phyloP scores from a whole-genome alignment of 345 rosid species.

The Rhizophora apiculata region DNA sequence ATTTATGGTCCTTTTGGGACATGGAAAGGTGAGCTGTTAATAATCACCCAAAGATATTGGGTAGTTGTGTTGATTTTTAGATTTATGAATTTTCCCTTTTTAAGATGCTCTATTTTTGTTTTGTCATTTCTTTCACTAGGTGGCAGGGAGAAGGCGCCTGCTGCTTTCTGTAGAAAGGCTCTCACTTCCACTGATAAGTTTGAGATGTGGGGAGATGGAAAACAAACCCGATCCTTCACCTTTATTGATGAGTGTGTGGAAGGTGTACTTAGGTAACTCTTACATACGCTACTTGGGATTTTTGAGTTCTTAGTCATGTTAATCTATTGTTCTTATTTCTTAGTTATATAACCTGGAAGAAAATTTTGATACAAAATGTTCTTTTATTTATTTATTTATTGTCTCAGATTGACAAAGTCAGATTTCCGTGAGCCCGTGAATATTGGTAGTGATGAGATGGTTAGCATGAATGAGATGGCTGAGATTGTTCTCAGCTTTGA shows the following conservation, averaged over 20 bases:
- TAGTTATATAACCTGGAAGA: no score
- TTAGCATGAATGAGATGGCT: slow-evolving; percentile 99
- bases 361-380: neutral
- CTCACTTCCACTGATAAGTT: slow-evolving; percentile 79
- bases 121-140: slow-evolving; percentile 38
- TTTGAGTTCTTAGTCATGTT: neutral
- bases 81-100: neutral
- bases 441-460: slow-evolving; percentile 99
- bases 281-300: neutral
- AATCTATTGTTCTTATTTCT: no score
- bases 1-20: slow-evolving; percentile 99
- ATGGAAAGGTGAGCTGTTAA: slow-evolving; percentile 74
- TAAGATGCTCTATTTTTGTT: neutral
- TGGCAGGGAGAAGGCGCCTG: slow-evolving; percentile 99
- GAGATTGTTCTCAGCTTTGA: slow-evolving; percentile 92
- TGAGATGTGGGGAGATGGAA: slow-evolving; percentile 99
- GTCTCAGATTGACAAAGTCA: slow-evolving; percentile 77
- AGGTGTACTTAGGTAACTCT: slow-evolving; percentile 80
- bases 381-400: slow-evolving; percentile 16
- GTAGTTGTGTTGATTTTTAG: neutral
- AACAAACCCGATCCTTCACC: slow-evolving; percentile 95
- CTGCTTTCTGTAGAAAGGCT: slow-evolving; percentile 97
- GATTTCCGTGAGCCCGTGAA: slow-evolving; percentile 98
- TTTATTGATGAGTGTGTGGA: slow-evolving; percentile 99
- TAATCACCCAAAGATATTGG: neutral